phyloP scores from a whole-genome alignment of 768 basidiomycete genomes.

The Sarcodon sp. region DNA sequence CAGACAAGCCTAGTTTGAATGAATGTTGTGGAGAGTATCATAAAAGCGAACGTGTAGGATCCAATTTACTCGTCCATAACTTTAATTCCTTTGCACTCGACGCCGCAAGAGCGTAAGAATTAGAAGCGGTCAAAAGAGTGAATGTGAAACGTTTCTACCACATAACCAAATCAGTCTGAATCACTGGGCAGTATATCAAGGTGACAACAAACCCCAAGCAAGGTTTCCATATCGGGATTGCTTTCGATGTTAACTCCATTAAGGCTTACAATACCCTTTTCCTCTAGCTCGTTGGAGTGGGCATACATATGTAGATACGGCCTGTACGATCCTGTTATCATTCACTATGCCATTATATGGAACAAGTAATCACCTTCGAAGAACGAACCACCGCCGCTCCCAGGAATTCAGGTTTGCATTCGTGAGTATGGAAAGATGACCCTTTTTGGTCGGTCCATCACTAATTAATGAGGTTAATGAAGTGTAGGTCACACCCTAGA shows the following conservation, averaged over 20 bases:
- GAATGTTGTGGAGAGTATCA: constrained; percentile 3
- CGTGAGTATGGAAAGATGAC: constrained; percentile 64
- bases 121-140: constrained; percentile 84
- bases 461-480: constrained; percentile 23
- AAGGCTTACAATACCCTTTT: constrained; percentile 73
- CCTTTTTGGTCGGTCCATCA: constrained; percentile 76
- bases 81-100: constrained; percentile 72
- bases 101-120: constrained; percentile 84
- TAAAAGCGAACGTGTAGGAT: constrained; percentile 47
- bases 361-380: constrained; percentile 47
- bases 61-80: constrained; percentile 75
- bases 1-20: not conserved
- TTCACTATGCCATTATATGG: not conserved
- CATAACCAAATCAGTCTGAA: not conserved
- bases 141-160: constrained; percentile 73
- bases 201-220: constrained; percentile 60
- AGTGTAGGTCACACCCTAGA: not conserved
- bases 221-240: constrained; percentile 76
- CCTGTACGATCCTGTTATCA: constrained; percentile 26
- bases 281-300: constrained; percentile 76
- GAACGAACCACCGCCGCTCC: constrained; percentile 78
- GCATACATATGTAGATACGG: constrained; percentile 85
- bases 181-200: not conserved
- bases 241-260: constrained; percentile 75
- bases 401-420: constrained; percentile 75